Base-by-base conservation (phyloP, 2,329 filamentous ascomycete species). In the Penicillium verrucosum region DNA sequence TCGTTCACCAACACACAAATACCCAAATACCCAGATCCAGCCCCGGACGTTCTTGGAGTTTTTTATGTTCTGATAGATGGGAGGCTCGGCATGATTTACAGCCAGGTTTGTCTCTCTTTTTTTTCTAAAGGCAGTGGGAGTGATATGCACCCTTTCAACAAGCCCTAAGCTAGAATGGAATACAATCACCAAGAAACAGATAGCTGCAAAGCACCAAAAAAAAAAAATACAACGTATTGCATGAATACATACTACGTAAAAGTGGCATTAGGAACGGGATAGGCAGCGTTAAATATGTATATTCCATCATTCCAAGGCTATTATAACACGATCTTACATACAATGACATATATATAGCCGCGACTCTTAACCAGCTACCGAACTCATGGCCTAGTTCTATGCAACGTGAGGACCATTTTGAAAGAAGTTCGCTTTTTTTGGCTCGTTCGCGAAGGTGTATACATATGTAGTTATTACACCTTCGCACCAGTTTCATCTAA, bases 11-110 rank as follows among this genome's bases (percentile, higher is more conserved):
- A 37, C 59, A 37, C 60, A 60, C 64, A 65, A 59, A 66, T 63
- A 65, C 57, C 40, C 42, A 60, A 62, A 60, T 67, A 65, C 60
- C 59, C 59, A 56, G 46, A 54, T 52, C 55, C 54, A 59, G 46
- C 42, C 38, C 60, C 40, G 54, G 56, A 56, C 44, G 54, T 43
- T 54, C 50, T 52, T 43, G 32, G 43, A 51, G 51, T 51, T 46
- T 46, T 48, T 58, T 56, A 36, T 51, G 29, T 56, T 41, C 50
- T 53, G 56, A 65, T 66, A 66, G 64, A 66, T 49, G 50, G 63
- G 57, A 51, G 59, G 58, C 55, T 43, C 57, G 50, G 40, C 21
- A 34, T 36, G 29, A 44, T 51, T 45, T 36, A 51, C 40, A 44
- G 49, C 30, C 32, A 44, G 49, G 49, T 45, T 51, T 12, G 30